These are phyloP conservation scores for Boletus rubroflammeus DNA, from an alignment of 768 basidiomycete genomes.

Conservation along the genomic window DNA sequence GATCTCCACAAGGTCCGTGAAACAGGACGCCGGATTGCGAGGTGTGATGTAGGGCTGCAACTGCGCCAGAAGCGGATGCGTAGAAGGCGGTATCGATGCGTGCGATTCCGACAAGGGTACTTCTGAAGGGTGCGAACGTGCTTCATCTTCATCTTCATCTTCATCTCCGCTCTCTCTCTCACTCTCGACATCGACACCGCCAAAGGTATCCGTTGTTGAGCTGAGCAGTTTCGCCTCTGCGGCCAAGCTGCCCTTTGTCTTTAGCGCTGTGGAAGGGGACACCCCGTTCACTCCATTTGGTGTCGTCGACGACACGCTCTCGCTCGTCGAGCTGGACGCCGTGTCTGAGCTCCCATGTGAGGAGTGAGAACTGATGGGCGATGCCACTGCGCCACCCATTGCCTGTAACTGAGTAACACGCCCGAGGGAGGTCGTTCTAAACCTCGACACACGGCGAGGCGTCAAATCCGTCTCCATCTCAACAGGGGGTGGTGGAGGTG, in stretches of 20 bases:
- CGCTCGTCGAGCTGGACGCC: constrained; percentile 31
- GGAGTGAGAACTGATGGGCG: constrained; percentile 49
- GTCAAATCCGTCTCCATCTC: constrained; percentile 23
- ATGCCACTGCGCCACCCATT: constrained; percentile 28
- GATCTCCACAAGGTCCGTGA: constrained; percentile 69
- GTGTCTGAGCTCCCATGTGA: constrained; percentile 34
- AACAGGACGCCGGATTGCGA: constrained; percentile 60
- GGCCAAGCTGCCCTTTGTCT: constrained; percentile 16
- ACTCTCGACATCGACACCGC: constrained; percentile 23
- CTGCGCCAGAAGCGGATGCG: constrained; percentile 40
- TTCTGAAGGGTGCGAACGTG: not conserved
- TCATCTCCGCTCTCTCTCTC: too few relatives aligned
- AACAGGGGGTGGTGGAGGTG: constrained; percentile 30
- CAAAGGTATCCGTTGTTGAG: constrained; percentile 39
- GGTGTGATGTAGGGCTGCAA: constrained; percentile 60
- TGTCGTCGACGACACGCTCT: constrained; percentile 16
- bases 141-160: constrained; percentile 11
- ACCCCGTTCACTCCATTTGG: constrained; percentile 17
- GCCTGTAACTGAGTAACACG: constrained; percentile 25
- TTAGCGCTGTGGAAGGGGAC: not conserved
- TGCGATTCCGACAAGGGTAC: not conserved
- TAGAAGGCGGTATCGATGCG: not conserved
- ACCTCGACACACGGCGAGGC: constrained; percentile 26
- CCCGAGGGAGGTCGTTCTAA: constrained; percentile 28
- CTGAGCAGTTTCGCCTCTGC: constrained; percentile 27